These are phyloP conservation scores for Boletus tylopilopsis DNA, from an alignment of 768 basidiomycete species.

Conservation along the genomic window DNA sequence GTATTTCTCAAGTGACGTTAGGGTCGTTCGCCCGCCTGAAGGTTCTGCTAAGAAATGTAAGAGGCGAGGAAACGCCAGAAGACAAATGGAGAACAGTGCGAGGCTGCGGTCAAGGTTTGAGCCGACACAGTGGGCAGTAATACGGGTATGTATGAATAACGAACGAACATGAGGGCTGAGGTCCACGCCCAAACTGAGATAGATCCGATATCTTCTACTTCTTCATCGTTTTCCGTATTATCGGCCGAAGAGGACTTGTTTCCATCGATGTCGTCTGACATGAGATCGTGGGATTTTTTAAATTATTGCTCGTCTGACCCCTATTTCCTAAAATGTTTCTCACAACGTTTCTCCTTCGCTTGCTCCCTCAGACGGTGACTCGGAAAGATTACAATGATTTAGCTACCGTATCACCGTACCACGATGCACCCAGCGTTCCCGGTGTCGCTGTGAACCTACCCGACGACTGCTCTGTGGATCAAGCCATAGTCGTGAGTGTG, in stretches of 20 bases:
- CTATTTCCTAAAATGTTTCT: background rate
- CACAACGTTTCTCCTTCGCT: background rate
- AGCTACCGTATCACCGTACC: constrained; percentile 37
- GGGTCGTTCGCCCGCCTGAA: constrained; percentile 36
- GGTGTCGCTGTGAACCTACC: constrained; percentile 32
- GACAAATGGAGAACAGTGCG: constrained; percentile 32
- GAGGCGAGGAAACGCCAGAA: constrained; percentile 57
- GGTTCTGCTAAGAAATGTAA: constrained; percentile 64
- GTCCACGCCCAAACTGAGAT: constrained; percentile 38
- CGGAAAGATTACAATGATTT: constrained; percentile 17
- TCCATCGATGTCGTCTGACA: constrained; percentile 30
- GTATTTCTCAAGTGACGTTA: constrained; percentile 69
- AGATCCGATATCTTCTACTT: constrained; percentile 20
- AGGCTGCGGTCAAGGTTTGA: constrained; percentile 31
- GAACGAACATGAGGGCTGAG: constrained; percentile 31
- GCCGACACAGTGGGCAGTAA: too few relatives aligned
- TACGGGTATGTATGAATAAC: too few relatives aligned
- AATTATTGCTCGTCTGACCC: background rate
- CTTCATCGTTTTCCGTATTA: constrained; percentile 5
- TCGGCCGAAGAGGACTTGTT: constrained; percentile 10
- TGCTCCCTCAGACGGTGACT: background rate
- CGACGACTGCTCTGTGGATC: constrained; percentile 36
- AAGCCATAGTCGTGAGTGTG: constrained; percentile 35
- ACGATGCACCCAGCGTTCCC: constrained; percentile 25
- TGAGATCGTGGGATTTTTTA: constrained; percentile 12